These are phyloP conservation scores for Spongispora temasekensis DNA, from an alignment of 1,284 basidiomycete genomes.

Conservation along the genomic window DNA sequence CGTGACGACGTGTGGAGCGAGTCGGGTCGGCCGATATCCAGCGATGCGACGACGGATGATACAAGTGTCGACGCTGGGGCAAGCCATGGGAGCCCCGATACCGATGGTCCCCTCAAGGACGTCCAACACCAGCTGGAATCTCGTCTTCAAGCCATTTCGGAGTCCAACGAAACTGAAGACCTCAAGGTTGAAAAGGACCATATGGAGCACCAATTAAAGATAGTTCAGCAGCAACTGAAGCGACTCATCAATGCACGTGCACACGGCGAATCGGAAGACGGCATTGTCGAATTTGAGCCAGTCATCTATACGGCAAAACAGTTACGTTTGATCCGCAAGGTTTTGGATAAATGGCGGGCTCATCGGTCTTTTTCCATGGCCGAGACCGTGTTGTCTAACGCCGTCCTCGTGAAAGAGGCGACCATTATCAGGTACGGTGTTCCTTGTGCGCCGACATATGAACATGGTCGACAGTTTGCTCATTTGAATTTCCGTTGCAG, in stretches of 20 bases:
- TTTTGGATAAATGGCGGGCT: constrained; percentile 82
- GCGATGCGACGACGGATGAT: constrained; percentile 79
- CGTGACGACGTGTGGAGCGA: constrained; percentile 88
- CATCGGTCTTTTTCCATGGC: constrained; percentile 91
- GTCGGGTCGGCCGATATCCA: constrained; percentile 68
- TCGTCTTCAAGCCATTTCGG: constrained; percentile 71
- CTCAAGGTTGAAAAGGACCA: constrained; percentile 86
- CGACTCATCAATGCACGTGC: constrained; percentile 79
- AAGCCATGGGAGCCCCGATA: constrained; percentile 66
- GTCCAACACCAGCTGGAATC: constrained; percentile 73
- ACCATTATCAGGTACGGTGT: constrained; percentile 83
- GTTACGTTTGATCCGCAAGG: constrained; percentile 76
- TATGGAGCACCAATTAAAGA: constrained; percentile 83
- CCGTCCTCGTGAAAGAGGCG: constrained; percentile 90
- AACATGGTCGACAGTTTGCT: constrained; percentile 8
- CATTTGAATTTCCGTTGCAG: constrained; percentile 42
- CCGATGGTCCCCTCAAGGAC: constrained; percentile 64
- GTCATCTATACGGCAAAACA: constrained; percentile 81
- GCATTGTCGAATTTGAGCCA: constrained; percentile 67
- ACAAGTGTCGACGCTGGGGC: constrained; percentile 75
- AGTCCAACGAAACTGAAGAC: constrained; percentile 78
- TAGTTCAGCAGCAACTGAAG: constrained; percentile 83
- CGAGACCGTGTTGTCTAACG: constrained; percentile 83
- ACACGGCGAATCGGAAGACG: constrained; percentile 68
- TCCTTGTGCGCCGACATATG: constrained; percentile 1